Conservation (phyloP, 192 early-diverging fungal species). For the Mortierella claussenii region DNA sequence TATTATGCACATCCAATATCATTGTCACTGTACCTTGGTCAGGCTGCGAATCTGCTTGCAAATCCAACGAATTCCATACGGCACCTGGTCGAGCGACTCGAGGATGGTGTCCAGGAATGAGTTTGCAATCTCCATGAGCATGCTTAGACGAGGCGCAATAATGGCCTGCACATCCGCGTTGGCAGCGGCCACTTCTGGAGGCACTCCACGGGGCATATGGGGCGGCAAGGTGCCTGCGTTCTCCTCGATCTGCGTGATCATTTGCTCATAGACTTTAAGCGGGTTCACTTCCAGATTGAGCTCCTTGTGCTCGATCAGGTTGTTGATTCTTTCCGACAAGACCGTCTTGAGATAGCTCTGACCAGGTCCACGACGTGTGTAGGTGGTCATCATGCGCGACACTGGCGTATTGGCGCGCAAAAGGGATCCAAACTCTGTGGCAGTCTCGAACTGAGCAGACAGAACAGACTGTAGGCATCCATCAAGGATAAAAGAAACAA, state of each 20-base stretch:
- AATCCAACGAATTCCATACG: slow-evolving; percentile 98
- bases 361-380: slow-evolving; percentile 92
- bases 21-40: slow-evolving; percentile 84
- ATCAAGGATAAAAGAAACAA: background rate
- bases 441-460: slow-evolving; percentile 92
- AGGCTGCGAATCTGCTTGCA: slow-evolving; percentile 97
- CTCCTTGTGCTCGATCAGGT: slow-evolving; percentile 82
- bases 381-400: slow-evolving; percentile 98
- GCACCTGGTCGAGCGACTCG: slow-evolving; percentile 81
- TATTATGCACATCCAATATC: background rate
- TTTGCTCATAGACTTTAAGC: slow-evolving; percentile 89
- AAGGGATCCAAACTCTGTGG: slow-evolving; percentile 87
- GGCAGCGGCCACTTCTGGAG: slow-evolving; percentile 81
- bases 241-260: slow-evolving; percentile 79
- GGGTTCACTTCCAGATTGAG: slow-evolving; percentile 96
- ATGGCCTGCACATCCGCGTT: slow-evolving; percentile 88
- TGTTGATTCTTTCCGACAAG: slow-evolving; percentile 81
- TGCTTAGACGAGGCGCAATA: slow-evolving; percentile 82
- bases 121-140: slow-evolving; percentile 88
- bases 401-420: slow-evolving; percentile 96
- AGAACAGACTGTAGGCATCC: slow-evolving; percentile 78
- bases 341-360: slow-evolving; percentile 93
- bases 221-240: slow-evolving; percentile 67
- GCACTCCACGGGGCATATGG: slow-evolving; percentile 79
- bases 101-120: slow-evolving; percentile 90